Evolutionary conservation across 345 rosid genomes (phyloP), one percentile per base, ranked within the genome.

Genomic region (Populus euphratica): DNA sequence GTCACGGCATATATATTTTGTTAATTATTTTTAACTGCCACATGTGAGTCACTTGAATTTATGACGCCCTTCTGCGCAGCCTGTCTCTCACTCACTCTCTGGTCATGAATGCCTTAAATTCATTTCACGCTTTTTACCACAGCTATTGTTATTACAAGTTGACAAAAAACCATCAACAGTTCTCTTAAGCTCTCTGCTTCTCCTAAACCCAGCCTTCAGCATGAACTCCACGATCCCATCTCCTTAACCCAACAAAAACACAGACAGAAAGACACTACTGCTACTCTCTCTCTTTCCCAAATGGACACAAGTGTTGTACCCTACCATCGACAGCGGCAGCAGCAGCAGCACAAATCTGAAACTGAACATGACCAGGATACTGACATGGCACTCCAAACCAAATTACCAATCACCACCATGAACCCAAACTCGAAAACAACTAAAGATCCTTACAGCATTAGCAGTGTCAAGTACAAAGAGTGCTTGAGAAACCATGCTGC

Each of bases 401-500:
- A n/a, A 52, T 27, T 27, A 27, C 11, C 25, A 52, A 33, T 9
- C 39, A 54, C 69, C 69, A 17, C 20, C 69, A 33, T 65, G 69
- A 65, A 20, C 69, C 8, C 69, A 4, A 65, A 33, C 38, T 17
- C 35, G 9, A 27, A 13, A 29, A 4, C 36, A 5, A 4, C 3
- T 14, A 61, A 7, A 8, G 25, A 38, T 38, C 59, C 59, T 52
- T 27, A 3, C 36, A 27, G 8, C 33, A 35, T 33, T 33, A 33
- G 0, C n/a, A 8, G 8, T 18, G 68, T 68, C 59, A 76, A 69
- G 56, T 81, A 77, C 62, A 72, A 38, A 23, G 84, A 81, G 64
- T 81, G 81, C 65, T 65, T 80, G 80, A 72, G 75, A 67, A 88
- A 88, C 79, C 91, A 88, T 62, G 91, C 91, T 5, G 89, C 88